Evolutionary conservation across 495 filamentous ascomycete species (phyloP).

Genomic region (Mycothermus thermophilus): DNA sequence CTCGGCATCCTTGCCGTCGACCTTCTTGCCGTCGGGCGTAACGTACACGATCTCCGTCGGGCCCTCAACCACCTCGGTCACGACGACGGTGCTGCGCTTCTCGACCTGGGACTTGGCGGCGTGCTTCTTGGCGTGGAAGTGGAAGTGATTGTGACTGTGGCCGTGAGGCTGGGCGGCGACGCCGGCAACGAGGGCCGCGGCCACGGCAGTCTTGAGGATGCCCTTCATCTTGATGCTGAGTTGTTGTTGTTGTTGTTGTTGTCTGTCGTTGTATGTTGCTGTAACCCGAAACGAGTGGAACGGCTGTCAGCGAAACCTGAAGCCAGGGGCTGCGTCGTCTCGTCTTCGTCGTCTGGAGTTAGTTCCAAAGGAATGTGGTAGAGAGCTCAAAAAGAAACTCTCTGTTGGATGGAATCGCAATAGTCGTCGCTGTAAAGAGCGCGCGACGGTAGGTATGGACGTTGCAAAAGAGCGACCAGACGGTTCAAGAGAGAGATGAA

Average conservation of each 20-base stretch:
- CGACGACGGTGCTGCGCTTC: conserved; percentile 29
- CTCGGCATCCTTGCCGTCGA: conserved; percentile 45
- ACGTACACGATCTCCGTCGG: conserved; percentile 46
- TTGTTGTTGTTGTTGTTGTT: not conserved
- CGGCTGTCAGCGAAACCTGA: no score
- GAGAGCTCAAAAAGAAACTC: conserved; percentile 38
- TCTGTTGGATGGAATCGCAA: conserved; percentile 39
- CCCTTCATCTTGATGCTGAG: conserved; percentile 33
- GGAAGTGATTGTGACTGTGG: conserved; percentile 28
- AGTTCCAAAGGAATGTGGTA: conserved; percentile 50
- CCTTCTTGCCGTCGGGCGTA: conserved; percentile 36
- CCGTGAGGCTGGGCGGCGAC: conserved; percentile 35
- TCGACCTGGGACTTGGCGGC: conserved; percentile 21
- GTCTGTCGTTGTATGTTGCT: no score
- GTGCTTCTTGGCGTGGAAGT: conserved; percentile 24
- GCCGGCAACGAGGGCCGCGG: conserved; percentile 30
- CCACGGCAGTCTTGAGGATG: conserved; percentile 31
- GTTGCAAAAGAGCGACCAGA: conserved; percentile 12
- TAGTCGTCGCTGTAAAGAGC: conserved; percentile 8
- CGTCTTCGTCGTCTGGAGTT: no score
- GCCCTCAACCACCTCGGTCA: conserved; percentile 25
- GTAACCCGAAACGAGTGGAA: no score
- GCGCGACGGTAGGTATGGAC: not conserved
- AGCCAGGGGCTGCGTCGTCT: not conserved
- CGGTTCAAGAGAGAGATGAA: conserved; percentile 19